Percentiles rank a stretch among this genome's conserved stretches.
phyloP scores from a whole-genome alignment of 108 stramenopile species.

The Cyclotella distinguenda region DNA sequence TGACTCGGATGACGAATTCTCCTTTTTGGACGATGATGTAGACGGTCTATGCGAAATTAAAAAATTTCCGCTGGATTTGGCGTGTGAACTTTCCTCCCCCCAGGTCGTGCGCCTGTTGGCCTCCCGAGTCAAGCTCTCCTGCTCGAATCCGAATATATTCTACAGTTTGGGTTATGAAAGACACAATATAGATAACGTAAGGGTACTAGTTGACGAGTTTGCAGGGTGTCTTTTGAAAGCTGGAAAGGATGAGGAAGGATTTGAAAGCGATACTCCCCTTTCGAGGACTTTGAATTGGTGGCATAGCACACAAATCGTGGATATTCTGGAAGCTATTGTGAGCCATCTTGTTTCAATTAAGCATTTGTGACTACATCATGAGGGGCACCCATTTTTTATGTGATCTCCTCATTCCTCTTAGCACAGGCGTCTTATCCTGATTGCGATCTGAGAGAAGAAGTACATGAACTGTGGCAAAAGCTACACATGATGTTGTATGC shows the following conservation, averaged over 20 bases:
- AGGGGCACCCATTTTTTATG: neutral
- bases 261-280: slow-evolving; percentile 42
- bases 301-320: slow-evolving; percentile 44
- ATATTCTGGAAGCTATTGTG: slow-evolving; percentile 36
- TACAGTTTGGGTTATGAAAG: slow-evolving; percentile 35
- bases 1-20: too few species aligned
- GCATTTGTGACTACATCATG: neutral
- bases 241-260: slow-evolving; percentile 32
- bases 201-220: slow-evolving; percentile 38
- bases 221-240: slow-evolving; percentile 35
- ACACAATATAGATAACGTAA: slow-evolving; percentile 17
- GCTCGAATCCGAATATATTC: slow-evolving; percentile 29
- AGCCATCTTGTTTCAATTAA: neutral
- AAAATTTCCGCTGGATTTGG: slow-evolving; percentile 43
- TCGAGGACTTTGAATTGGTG: slow-evolving; percentile 45
- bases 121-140: neutral
- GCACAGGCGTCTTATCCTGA: slow-evolving; percentile 26
- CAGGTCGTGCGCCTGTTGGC: slow-evolving; percentile 30
- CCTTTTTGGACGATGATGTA: too few species aligned
- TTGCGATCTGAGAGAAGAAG: slow-evolving; percentile 37
- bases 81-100: slow-evolving; percentile 19
- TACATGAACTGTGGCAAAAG: slow-evolving; percentile 35
- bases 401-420: neutral
- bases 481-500: slow-evolving; percentile 46
- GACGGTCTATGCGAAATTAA: too few species aligned